A percentile compares a stretch with the other conserved stretches of the same genome.
Conservation (phyloP, 768 basidiomycete species). For the Lactarius evosmus region DNA sequence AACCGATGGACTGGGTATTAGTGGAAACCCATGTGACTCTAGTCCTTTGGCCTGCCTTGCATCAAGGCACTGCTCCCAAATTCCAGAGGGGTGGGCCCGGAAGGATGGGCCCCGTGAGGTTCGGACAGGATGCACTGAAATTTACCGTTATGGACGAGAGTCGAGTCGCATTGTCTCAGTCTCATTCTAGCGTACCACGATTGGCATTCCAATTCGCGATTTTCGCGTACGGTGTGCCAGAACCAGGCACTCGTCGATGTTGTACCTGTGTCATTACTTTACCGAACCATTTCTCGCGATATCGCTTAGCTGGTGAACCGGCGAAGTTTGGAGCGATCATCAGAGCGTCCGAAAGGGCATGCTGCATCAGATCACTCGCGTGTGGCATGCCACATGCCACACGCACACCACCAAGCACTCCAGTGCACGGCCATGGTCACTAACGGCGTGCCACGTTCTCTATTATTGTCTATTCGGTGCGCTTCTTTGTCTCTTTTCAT, state of each 20-base stretch:
- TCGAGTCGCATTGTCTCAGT: not conserved
- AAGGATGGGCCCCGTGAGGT: not conserved
- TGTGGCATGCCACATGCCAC: not conserved
- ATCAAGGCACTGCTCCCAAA: not conserved
- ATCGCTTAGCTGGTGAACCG: not conserved
- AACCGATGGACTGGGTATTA: not conserved
- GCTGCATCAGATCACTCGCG: too few relatives aligned
- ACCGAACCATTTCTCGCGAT: not conserved
- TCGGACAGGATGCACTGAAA: not conserved
- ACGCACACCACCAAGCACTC: not conserved
- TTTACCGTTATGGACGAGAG: not conserved
- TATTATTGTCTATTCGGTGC: not conserved
- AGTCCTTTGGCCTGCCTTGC: not conserved
- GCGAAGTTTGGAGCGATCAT: not conserved
- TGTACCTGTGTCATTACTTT: not conserved
- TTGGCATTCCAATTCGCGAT: not conserved
- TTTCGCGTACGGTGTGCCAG: not conserved
- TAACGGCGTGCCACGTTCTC: not conserved
- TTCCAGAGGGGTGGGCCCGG: not conserved
- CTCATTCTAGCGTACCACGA: not conserved
- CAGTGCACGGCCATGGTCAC: not conserved
- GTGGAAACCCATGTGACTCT: not conserved
- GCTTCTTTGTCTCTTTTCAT: not conserved
- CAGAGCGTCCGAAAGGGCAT: too few relatives aligned
- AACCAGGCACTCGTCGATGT: not conserved